Base-by-base conservation (phyloP, 2,329 filamentous ascomycete species). In the Penicillium thymicola region DNA sequence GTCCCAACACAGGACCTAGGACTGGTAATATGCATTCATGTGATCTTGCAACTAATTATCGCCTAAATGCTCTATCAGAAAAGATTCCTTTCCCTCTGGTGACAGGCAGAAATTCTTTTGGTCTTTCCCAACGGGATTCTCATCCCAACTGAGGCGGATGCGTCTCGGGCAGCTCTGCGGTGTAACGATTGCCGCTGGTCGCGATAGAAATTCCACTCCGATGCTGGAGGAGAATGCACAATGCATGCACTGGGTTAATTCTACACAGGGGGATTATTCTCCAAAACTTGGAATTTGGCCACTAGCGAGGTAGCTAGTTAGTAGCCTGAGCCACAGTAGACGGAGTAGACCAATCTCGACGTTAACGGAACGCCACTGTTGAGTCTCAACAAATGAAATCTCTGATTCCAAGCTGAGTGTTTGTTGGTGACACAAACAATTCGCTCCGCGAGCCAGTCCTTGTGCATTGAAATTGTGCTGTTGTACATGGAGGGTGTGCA, bases 111-210 rank as follows among this genome's bases (percentile, higher is more conserved):
- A n/a, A 36, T 11, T 6, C 1, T 6, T 41, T 40, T 27, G 23
- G 34, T 11, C 25, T 53, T 18, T 50, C 8, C 40, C 37, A 57
- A 52, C 51, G 49, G 58, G n/a, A 56, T 65, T 63, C 46, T 8
- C 36, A 58, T 61, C 25, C 7, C 41, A 52, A 41, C 61, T 36
- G 40, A n/a, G 34, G 27, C 51, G 34, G 30, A 45, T 18, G 21
- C 38, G 40, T 53, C 45, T 58, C 51, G 51, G 60, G 60, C 32
- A 59, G 25, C 38, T 38, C 36, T 59, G 57, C 48, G 48, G 54
- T 62, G 57, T 46, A 54, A 60, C 59, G 14, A 53, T 45, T 42
- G 16, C 42, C 41, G 36, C 49, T 41, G 41, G 59, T 27, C 13
- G 36, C 38, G 47, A 60, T 59, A 14, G 14, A 34, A 57, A 60